phyloP scores from a whole-genome alignment of 225 moss, liverwort and hornwort species.

The Sphagnum contortum region DNA sequence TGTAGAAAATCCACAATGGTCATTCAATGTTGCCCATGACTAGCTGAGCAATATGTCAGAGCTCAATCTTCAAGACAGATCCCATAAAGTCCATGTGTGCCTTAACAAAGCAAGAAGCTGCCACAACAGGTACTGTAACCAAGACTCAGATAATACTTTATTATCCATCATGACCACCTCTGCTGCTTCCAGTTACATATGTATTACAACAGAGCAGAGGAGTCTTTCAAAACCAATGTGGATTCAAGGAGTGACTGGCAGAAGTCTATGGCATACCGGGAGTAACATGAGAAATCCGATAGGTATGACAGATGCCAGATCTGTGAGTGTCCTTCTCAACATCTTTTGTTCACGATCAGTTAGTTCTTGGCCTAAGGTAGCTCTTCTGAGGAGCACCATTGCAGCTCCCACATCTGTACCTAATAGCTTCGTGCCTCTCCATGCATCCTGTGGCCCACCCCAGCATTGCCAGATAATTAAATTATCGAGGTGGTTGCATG shows the following conservation, averaged over 20 bases:
- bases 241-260: too few species aligned
- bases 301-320: constrained; percentile 54
- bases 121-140: too few species aligned
- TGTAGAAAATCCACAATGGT: constrained; percentile 11
- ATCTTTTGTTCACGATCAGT: constrained; percentile 51
- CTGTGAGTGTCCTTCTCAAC: constrained; percentile 49
- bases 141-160: too few species aligned
- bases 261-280: constrained; percentile 27
- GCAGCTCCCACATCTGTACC: constrained; percentile 57
- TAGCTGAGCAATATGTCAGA: not conserved
- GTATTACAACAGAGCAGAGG: too few species aligned
- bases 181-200: too few species aligned
- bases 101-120: too few species aligned
- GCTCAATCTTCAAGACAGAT: not conserved
- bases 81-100: not conserved
- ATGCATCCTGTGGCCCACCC: constrained; percentile 36
- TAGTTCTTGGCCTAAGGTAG: constrained; percentile 33
- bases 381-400: constrained; percentile 50
- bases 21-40: too few species aligned
- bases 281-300: constrained; percentile 61
- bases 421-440: constrained; percentile 58
- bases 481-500: not conserved
- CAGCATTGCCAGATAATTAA: constrained; percentile 1
- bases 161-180: too few species aligned
- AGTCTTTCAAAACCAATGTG: too few species aligned